Percentiles rank a stretch among this genome's conserved stretches.
Conservation (phyloP, 257 asterid genomes). For the Paraleonurus japonicus region DNA sequence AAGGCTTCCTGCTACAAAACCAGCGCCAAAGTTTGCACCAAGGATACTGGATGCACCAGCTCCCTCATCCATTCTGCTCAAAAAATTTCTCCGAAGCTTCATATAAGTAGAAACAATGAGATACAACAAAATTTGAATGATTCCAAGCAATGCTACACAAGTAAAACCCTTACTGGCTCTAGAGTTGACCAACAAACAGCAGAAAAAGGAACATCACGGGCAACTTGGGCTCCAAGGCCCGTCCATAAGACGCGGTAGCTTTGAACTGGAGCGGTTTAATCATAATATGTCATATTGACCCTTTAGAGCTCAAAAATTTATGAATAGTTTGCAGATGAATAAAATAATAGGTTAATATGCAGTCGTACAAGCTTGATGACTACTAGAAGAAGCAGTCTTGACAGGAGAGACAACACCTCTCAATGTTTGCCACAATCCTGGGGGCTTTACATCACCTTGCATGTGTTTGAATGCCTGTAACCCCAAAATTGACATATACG, state of each 20-base stretch:
- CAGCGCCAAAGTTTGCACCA: constrained; percentile 79
- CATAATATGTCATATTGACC: not conserved
- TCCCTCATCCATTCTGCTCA: constrained; percentile 52
- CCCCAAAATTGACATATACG: not conserved
- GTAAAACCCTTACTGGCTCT: constrained; percentile 64
- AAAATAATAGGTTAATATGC: not conserved
- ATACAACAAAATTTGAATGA: not conserved
- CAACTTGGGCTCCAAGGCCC: constrained; percentile 92
- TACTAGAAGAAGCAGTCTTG: constrained; percentile 45
- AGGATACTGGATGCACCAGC: constrained; percentile 45
- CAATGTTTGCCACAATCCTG: constrained; percentile 82
- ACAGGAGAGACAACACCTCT: constrained; percentile 50
- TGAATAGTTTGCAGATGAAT: not conserved
- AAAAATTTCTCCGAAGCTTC: constrained; percentile 66
- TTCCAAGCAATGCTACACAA: not conserved
- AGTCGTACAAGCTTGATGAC: constrained; percentile 49
- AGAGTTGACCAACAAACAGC: constrained; percentile 91
- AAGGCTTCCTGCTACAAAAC: constrained; percentile 81
- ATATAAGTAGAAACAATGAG: constrained; percentile 25
- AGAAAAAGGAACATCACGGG: constrained; percentile 93
- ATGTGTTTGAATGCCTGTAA: constrained; percentile 68
- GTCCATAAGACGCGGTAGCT: constrained; percentile 74
- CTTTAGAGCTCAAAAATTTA: not conserved
- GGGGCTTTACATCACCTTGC: constrained; percentile 58
- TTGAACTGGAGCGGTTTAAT: constrained; percentile 39